Conservation (phyloP, 108 stramenopile species). For the Epithemia pelagica region DNA sequence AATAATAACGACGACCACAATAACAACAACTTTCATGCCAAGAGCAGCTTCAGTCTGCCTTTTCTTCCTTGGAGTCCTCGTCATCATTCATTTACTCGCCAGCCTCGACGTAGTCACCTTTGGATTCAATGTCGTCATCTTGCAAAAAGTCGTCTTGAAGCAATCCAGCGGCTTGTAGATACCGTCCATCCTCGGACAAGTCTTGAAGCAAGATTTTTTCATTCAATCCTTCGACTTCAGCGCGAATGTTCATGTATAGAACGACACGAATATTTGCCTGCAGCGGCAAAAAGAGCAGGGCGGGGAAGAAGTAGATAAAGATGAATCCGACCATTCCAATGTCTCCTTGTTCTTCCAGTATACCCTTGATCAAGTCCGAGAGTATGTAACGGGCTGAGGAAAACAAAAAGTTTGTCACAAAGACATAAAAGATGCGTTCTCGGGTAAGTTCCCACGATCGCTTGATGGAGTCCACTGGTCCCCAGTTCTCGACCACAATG, state of each 20-base stretch:
- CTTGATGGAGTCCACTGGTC: not conserved
- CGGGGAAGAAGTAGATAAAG: not conserved
- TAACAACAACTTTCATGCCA: too few species aligned
- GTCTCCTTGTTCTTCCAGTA: not conserved
- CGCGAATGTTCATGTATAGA: not conserved
- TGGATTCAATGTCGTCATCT: too few species aligned
- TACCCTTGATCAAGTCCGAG: not conserved
- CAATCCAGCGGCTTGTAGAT: not conserved
- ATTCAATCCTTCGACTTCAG: not conserved
- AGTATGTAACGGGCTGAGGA: not conserved
- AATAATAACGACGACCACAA: too few species aligned
- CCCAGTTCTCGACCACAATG: slow-evolving; percentile 15
- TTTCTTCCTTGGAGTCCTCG: too few species aligned
- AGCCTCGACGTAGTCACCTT: not conserved
- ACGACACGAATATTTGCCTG: not conserved
- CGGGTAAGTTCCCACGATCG: slow-evolving; percentile 10
- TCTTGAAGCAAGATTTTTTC: not conserved
- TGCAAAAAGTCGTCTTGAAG: not conserved
- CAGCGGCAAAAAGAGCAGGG: not conserved
- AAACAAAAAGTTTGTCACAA: not conserved
- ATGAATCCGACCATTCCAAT: not conserved
- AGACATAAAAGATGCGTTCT: slow-evolving; percentile 3
- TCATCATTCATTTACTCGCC: too few species aligned
- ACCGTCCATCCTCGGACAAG: not conserved
- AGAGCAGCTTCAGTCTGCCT: too few species aligned